Conservation (phyloP, 306 rosid genomes). For the Sphenostylis stenocarpa region DNA sequence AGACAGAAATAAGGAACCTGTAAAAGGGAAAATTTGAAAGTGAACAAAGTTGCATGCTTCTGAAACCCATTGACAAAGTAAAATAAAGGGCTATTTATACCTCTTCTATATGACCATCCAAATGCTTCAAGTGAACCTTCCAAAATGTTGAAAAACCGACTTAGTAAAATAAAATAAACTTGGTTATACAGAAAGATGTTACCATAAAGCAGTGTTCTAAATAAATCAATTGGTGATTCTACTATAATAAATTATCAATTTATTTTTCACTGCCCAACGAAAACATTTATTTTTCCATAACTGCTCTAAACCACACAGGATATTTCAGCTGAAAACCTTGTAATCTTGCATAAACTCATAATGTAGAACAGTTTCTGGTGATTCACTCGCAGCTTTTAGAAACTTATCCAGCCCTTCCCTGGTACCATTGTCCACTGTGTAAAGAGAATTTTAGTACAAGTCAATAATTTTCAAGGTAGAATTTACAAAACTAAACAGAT, state of each 20-base stretch:
- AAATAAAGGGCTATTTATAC: slow-evolving; percentile 38
- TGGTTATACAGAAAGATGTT: neutral
- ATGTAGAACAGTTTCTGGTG: slow-evolving; percentile 96
- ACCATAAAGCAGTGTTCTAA: neutral
- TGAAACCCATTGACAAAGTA: slow-evolving; percentile 27
- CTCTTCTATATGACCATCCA: slow-evolving; percentile 97
- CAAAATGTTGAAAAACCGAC: slow-evolving; percentile 17
- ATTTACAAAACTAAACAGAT: neutral
- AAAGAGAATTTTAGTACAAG: slow-evolving; percentile 30
- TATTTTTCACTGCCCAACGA: neutral
- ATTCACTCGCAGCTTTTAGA: slow-evolving; percentile 86
- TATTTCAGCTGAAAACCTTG: slow-evolving; percentile 58
- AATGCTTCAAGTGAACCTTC: slow-evolving; percentile 91
- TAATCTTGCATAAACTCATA: slow-evolving; percentile 99
- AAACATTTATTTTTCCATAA: neutral
- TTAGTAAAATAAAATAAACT: slow-evolving; percentile 12
- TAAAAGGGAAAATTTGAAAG: slow-evolving; percentile 41
- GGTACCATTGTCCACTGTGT: slow-evolving; percentile 89
- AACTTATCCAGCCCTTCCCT: slow-evolving; percentile 95
- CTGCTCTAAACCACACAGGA: slow-evolving; percentile 1
- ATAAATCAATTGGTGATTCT: neutral
- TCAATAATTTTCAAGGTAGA: slow-evolving; percentile 1
- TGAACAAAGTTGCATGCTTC: slow-evolving; percentile 38
- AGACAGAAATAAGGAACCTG: slow-evolving; percentile 99
- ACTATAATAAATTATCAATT: neutral